Evolutionary conservation across 208 protist genomes (phyloP), one percentile per base, ranked within the genome.

Genomic region (Novymonas esmeraldas): DNA sequence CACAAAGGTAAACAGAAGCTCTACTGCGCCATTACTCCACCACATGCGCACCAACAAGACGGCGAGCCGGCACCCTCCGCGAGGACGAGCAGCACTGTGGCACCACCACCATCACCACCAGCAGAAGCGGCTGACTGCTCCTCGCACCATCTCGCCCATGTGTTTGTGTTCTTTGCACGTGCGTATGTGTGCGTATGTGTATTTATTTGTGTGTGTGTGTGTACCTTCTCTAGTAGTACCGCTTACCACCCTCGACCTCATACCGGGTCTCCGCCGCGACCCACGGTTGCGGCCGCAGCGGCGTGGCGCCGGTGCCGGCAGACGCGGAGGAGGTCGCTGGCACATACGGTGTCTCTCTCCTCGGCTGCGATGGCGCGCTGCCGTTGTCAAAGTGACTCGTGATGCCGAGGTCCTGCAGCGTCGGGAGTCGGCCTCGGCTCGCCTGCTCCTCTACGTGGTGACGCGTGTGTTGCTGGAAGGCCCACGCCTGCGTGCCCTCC

Each of bases 381-480:
- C 52, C 33, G 6, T 39, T 61, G 2, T 26, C 57, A 45, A 79
- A 79, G 57, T 77, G 79, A 20, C 63, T 76, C 0, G 66, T 72
- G 29, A 84, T 76, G 28, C 78, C 78, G 31, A 84, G 64, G 60
- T 84, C 73, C 69, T 84, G 62, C 22, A 84, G 58, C 16, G 78
- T 84, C 2, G 78, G 78, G n/a, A 73, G 52, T 28, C 61, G 58
- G 3, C 57, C 73, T 14, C 58, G 62, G 20, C 29, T 57, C 22
- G 57, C 59, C 52, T 54, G 48, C 6, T 62, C 64, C 5, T 51
- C 45, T 18, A 74, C 73, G n/a, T 55, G 18, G 46, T 76, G 70
- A 6, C 24, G 28, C 38, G 76, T 79, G 13, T 84, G 45, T 55
- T 84, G 78, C 20, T 63, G 63, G 48, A 74, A 84, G n/a, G 57